Evolutionary conservation across 495 filamentous ascomycete genomes (phyloP), one percentile per base, ranked within the genome.

Genomic region (Halenospora varia): DNA sequence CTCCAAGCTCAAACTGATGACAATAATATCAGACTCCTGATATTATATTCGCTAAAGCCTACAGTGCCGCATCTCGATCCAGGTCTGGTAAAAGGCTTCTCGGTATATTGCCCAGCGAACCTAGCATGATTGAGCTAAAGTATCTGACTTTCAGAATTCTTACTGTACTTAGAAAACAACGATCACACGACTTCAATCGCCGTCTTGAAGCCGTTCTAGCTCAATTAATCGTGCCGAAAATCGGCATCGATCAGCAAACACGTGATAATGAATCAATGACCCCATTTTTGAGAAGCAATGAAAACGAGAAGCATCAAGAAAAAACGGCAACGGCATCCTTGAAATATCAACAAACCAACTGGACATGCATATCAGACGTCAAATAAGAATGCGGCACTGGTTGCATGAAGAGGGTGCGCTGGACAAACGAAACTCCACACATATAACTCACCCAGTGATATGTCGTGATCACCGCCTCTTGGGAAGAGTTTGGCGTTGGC

Each of bases 331-430:
- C 8, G 13, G 15, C 6, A 46, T 46, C 42, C 42, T 17, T 46
- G 42, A 4, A n/a, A 46, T 9, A 20, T 17, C 4, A 46, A 17
- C 42, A 17, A 24, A 23, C n/a, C 25, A 23, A 25, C 4, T 3
- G n/a, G n/a, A n/a, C 47, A 49, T 49, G 47, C 47, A 49, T 49
- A 49, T 49, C 47, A 25, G 23, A 24, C 20, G 23, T 19, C 47
- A 25, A 49, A 49, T 49, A 10, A 49, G 42, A 45, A 6, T 45
- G 42, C 13, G 42, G 42, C 42, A 20, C 18, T 45, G 42, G 13
- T n/a, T 8, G 42, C 42, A n/a, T 8, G 8, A n/a, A 45, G 8
- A 6, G 17, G 6, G 17, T 45, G 42, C 18, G 42, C 18, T 45
- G 42, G 42, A 45, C 42, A 45, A 17, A 45, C 18, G 42, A 45